Evolutionary conservation across 805 yeast genomes (phyloP), one percentile per base, ranked within the genome.

Genomic region (Zygotorulaspora sp.): DNA sequence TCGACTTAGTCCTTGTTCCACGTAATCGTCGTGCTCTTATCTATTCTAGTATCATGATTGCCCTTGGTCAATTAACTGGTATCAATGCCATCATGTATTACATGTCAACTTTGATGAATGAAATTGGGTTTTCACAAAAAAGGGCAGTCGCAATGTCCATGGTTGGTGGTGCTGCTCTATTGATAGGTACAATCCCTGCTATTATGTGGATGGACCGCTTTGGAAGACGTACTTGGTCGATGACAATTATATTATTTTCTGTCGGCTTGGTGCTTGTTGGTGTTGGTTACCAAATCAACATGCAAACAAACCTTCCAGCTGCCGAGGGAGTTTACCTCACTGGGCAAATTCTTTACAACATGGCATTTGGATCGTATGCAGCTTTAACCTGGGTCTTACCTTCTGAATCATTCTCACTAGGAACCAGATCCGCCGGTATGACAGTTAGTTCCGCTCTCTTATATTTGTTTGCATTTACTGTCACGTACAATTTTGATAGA

Each of bases 361-460:
- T 71, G 36, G 77, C 77, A 69, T 79, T 78, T 41, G 86, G 84
- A 39, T 68, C 80, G 6, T 78, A 78, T 50, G 75, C 84, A 12
- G 72, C 79, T 44, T 68, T 78, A 52, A 78, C 85, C 1, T 80
- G 83, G 82, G 84, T 79, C 22, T 58, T 76, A 40, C 84, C 84
- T 2, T 70, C 85, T 3, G 86, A 79, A 53, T 72, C 75, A 12
- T 80, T 74, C 55, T 77, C 77, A 27, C 62, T 75, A 44, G 68
- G 74, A 41, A 68, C 80, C 32, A 72, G 83, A 61, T 71, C 82
- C 11, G 64, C 74, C 43, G 84, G 85, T 47, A 77, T 78, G 81
- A 74, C 84, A 13, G 70, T 77, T 38, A 68, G 78, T 51, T 69
- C 77, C 12, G 67, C 75, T 2, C 57, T 70, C 49, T 62, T 79